Base-by-base conservation (phyloP, 23 red algal genomes). In the Chondrus crispus region DNA sequence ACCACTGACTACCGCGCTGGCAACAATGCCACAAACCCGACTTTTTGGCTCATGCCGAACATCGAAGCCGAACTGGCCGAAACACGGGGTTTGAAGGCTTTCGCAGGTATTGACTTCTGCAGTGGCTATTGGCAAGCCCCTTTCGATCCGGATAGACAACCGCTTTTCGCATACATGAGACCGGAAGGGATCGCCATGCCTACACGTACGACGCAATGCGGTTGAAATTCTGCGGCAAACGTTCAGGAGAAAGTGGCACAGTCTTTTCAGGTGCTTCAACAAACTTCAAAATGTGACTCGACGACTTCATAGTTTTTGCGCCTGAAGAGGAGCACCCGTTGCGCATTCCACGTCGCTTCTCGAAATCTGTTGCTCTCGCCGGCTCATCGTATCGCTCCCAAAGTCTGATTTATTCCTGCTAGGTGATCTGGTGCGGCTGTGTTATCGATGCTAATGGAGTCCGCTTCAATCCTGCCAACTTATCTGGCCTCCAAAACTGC, bases 401-500 rank as follows among this genome's bases (percentile, higher is more conserved):
- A 51, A 80, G 41, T 80, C 74, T 16, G 33, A 46, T 51, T 53
- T 80, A 12, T 80, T 14, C 50, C 50, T 55, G 20, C 12, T 12
- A 72, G 29, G 66, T 26, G 13, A 30, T 26, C 16, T 80, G 74
- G 74, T 80, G 74, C 33, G 74, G 74, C 33, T 39, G 74, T 10
- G 30, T 80, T 36, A 80, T 46, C 19, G 74, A 80, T 13, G 11
- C 12, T 18, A 18, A 80, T 13, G 40, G 74, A 16, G n/a, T 51
- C 46, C 19, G 74, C 12, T 51, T 80, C 74, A 52, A 80, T 30
- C 74, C 74, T 12, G 19, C 12, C 11, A 80, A 80, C 30, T 36
- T 80, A 11, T 51, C 16, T 51, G 74, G 74, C 14, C 44, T 80
- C 11, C 33, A 51, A 80, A 80, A 80, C 41, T 80, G 74, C 41